Base-by-base conservation (phyloP, 805 yeast species). In the Candida coquimbonensis region DNA sequence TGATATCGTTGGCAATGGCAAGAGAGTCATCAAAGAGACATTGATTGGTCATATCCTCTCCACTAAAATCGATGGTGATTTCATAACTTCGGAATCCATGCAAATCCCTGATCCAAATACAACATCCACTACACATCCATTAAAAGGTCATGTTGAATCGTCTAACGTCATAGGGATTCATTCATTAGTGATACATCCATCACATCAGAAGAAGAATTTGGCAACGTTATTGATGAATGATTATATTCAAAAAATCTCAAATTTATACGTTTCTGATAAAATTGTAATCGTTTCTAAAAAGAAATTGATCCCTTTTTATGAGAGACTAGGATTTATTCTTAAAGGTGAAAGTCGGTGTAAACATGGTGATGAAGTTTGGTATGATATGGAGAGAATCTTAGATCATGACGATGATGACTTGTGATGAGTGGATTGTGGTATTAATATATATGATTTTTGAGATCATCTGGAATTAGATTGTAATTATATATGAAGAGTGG, bases 151-250 rank as follows among this genome's bases (percentile, higher is more conserved):
- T 63, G 70, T 74, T 48, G 97, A 91, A 61, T 69, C 75, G 13
- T 87, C 95, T 26, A 68, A 79, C 40, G 70, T 73, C 36, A 79
- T 91, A 48, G 96, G 90, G 4, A 73, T 91, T 41, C 98, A 93
- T 63, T 80, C 93, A 5, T 68, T 91, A 24, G 90, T 80, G 3
- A 78, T 93, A 26, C 80, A 80, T 54, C 86, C 89, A 21, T 78
- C 80, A 36, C 87, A 80, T 74, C 87, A 83, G 62, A 87, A 90
- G 48, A 77, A 80, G 65, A 87, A 86, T 60, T 70, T 93, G 48
- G 98, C 95, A 9, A 78, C 95, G 13, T 69, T 89, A 48, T 67
- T 91, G 59, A 65, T 91, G 57, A 88, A 85, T 54, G 99, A 91
- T 66, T 93, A 87, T 67, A 76, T 90, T 50, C 97, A 93, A 64